These are phyloP conservation scores for Fusarium brachygibbosum DNA, from an alignment of 2,329 filamentous ascomycete genomes.

Conservation along the genomic window DNA sequence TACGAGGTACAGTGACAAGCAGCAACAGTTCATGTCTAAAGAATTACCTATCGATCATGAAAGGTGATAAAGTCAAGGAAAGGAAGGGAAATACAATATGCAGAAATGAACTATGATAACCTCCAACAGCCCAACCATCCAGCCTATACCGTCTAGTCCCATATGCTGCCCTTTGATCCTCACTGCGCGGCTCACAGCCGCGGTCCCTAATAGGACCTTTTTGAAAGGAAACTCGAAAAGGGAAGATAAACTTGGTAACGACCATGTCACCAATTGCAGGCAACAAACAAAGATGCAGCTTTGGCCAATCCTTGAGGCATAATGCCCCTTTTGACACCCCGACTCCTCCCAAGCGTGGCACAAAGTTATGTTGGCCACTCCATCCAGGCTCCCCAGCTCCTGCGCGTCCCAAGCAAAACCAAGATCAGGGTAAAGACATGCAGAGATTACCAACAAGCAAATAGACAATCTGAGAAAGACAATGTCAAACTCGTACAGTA, in stretches of 20 bases:
- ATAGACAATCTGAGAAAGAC: conserved; percentile 28
- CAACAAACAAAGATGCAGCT: conserved; percentile 46
- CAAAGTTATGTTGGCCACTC: conserved; percentile 40
- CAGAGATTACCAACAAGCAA: conserved; percentile 31
- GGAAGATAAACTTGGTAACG: conserved; percentile 21
- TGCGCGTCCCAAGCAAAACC: conserved; percentile 44
- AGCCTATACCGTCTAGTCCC: conserved; percentile 19
- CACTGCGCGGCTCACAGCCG: background rate
- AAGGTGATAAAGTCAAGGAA: conserved; percentile 9
- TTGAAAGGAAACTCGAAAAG: conserved; percentile 3
- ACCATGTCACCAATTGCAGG: conserved; percentile 36
- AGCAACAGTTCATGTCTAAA: conserved; percentile 28
- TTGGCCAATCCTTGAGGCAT: conserved; percentile 42
- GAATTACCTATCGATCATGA: conserved; percentile 37
- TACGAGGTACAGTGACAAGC: conserved; percentile 29
- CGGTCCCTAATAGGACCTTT: conserved; percentile 14
- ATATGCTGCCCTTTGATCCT: background rate
- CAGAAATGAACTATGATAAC: conserved; percentile 38
- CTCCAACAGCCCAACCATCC: conserved; percentile 33
- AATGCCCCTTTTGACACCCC: conserved; percentile 47
- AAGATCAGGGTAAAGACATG: conserved; percentile 37
- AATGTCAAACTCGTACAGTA: conserved; percentile 24
- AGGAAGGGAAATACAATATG: conserved; percentile 21
- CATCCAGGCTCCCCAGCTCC: conserved; percentile 49
- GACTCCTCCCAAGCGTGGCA: conserved; percentile 48